Base-by-base conservation (phyloP, 306 rosid genomes). In the Fragaria vesca region DNA sequence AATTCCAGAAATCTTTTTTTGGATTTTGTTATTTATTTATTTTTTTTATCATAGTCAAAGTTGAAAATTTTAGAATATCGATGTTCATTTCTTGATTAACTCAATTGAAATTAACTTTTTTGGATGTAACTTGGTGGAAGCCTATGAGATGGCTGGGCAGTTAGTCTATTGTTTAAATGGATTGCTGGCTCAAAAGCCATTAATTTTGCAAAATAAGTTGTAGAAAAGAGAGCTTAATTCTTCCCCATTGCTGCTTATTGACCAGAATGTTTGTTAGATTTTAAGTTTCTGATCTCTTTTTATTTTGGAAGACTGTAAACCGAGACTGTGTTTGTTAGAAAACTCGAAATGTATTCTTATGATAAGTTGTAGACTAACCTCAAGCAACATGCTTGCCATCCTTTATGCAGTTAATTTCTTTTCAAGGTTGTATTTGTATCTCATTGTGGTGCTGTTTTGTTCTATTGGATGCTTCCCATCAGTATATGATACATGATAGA, bases 191-290 rank as follows among this genome's bases (percentile, higher is more conserved):
- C 26, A 8, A 55, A 73, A 38, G n/a, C 24, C 66, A 12, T 24
- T 17, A 21, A 7, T 50, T 34, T 62, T 26, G 48, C 24, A 2
- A 67, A 43, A 6, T 70, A 38, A 60, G 5, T 24, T 3, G 78
- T 11, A 12, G 54, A 51, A 52, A 24, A 36, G 24, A 69, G 54
- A 51, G 57, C 72, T 61, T 26, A 17, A 70, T 81, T 76, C 68
- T 40, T 4, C 12, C 42, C 8, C 42, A 43, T 50, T 61, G 40
- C 61, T 68, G 62, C 40, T 43, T 5, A 10, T 43, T 69, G 20
- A 32, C 36, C 12, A 24, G 6, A 68, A 50, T 20, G 51, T 68
- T 42, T 68, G 26, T 69, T 24, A 11, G 72, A 17, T 66, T 52
- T 51, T 5, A 67, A n/a, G 30, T 40, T 68, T n/a, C 2, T 42